Percentiles rank a stretch among this genome's conserved stretches.
Conservation (phyloP, 2,329 filamentous ascomycete genomes). For the Fusarium nelsonii region DNA sequence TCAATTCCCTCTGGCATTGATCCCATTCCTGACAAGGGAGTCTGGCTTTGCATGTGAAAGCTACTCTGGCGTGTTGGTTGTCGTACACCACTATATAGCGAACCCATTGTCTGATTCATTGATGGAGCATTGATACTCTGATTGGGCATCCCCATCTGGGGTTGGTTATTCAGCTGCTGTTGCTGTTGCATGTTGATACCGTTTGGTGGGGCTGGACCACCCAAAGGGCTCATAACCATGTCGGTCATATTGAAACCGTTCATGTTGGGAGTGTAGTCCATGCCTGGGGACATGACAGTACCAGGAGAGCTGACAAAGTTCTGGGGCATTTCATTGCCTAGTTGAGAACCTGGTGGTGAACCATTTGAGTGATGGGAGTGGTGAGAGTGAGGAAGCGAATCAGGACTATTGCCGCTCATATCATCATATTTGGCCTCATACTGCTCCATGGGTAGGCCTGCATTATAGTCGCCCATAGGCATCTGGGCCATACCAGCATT, state of each 20-base stretch:
- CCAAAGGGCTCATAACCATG: conserved; percentile 66
- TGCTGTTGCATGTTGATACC: conserved; percentile 45
- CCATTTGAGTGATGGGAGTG: conserved; percentile 50
- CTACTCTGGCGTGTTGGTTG: conserved; percentile 50
- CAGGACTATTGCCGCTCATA: conserved; percentile 53
- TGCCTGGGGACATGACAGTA: conserved; percentile 63
- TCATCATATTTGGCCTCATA: conserved; percentile 57
- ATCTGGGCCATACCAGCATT: conserved; percentile 70
- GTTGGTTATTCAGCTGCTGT: conserved; percentile 50
- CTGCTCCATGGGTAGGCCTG: conserved; percentile 59
- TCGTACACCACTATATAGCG: conserved; percentile 46
- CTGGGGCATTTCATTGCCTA: conserved; percentile 57
- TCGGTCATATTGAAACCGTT: conserved; percentile 64
- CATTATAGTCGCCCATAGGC: conserved; percentile 63
- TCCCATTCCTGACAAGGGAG: conserved; percentile 49
- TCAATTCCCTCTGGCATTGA: conserved; percentile 50
- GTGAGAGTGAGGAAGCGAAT: conserved; percentile 44
- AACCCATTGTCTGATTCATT: conserved; percentile 49
- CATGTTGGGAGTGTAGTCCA: conserved; percentile 62
- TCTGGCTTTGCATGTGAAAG: conserved; percentile 51
- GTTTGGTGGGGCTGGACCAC: conserved; percentile 45
- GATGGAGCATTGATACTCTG: conserved; percentile 41
- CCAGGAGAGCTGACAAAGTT: conserved; percentile 66
- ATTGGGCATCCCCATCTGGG: conserved; percentile 48
- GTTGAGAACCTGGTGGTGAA: conserved; percentile 48